Base-by-base conservation (phyloP, 768 basidiomycete species). In the Naganishia friedmannii region DNA sequence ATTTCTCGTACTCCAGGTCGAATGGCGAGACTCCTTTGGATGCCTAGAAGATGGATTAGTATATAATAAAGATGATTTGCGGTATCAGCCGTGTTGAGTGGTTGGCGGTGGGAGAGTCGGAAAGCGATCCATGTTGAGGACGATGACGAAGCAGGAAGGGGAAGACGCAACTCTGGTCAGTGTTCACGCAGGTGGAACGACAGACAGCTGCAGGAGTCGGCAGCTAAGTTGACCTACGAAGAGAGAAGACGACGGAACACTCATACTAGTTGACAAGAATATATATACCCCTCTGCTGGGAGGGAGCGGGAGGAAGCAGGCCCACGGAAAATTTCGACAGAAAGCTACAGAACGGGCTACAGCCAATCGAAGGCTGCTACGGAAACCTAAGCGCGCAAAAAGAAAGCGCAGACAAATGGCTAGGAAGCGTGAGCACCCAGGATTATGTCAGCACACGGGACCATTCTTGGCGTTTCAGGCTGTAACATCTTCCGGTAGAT, bases 361-460 rank as follows among this genome's bases (percentile, higher is more conserved):
- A 51, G 48, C 48, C 48, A 51, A 51, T 51, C 48, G 48, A 51
- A 51, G 21, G 48, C 48, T 21, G 21, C 21, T 5, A 3, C 17
- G 45, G 15, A 7, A 12, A 21, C 3, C 48, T 7, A 51, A 12
- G 21, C 48, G 57, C 60, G 58, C 23, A 28, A 1, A 8, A 8
- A 17, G 12, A 58, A n/a, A 58, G 34, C 32, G 57, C 57, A 15
- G 5, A 17, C 39, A 21, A 1, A 3, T n/a, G 6, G 34, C 57
- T 0, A 28, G 28, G 7, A 63, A 26, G 57, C 57, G 57, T 34
- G 39, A 15, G n/a, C 5, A 21, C 6, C 56, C 42, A 42, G 7
- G 55, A 37, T 63, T 23, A 63, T 26, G 60, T 63, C 56, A 48
- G 53, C 37, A 19, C 21, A 54, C 66, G 45, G 28, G 7, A 56